Conservation (phyloP, 345 rosid genomes). For the Kernera saxatilis region DNA sequence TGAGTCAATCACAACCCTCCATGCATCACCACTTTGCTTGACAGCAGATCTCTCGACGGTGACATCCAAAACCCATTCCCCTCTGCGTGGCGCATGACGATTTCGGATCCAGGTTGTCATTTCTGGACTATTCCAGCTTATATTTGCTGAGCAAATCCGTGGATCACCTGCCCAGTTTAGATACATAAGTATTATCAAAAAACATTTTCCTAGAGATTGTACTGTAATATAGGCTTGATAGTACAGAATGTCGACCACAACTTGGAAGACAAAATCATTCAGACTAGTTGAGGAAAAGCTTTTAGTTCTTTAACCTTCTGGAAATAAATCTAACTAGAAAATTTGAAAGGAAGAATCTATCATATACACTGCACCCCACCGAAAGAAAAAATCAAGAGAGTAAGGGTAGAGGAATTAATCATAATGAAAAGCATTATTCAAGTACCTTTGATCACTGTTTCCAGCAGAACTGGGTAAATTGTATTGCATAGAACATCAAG, state of each 20-base stretch:
- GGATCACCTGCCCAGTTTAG: slow-evolving; percentile 65
- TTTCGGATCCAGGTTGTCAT: slow-evolving; percentile 64
- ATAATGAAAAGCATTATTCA: background rate
- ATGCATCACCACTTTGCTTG: slow-evolving; percentile 85
- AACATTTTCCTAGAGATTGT: slow-evolving; percentile 3
- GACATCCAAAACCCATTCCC: slow-evolving; percentile 75
- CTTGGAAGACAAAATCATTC: background rate
- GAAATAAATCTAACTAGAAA: background rate
- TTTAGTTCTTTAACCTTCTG: background rate
- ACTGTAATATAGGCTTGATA: background rate
- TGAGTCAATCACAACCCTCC: slow-evolving; percentile 84
- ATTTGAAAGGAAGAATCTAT: background rate
- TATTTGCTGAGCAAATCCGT: slow-evolving; percentile 64
- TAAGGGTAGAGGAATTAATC: background rate
- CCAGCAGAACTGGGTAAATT: slow-evolving; percentile 69
- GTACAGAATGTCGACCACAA: background rate
- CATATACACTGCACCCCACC: background rate
- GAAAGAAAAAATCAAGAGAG: background rate
- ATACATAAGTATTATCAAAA: slow-evolving; percentile 3
- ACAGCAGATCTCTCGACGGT: slow-evolving; percentile 67
- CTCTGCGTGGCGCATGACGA: slow-evolving; percentile 43
- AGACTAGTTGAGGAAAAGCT: background rate
- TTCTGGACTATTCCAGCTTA: slow-evolving; percentile 72
- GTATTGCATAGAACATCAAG: slow-evolving; percentile 50
- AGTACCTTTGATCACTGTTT: slow-evolving; percentile 85